Conservation (phyloP, 2,329 filamentous ascomycete species). For the Boeremia exigua region DNA sequence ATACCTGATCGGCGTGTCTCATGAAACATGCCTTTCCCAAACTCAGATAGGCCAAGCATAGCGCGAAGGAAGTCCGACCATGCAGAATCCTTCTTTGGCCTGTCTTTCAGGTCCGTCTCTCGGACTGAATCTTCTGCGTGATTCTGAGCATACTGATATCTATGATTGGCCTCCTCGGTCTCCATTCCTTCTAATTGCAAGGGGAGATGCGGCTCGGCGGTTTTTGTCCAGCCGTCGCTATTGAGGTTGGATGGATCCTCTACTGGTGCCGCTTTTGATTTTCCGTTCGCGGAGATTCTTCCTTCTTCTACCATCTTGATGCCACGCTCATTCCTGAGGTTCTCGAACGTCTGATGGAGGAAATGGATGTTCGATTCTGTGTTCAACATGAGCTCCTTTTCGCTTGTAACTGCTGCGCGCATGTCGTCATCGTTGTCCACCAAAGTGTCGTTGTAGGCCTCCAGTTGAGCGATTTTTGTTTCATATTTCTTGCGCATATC, state of each 20-base stretch:
- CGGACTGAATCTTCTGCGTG: background rate
- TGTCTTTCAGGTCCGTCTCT: background rate
- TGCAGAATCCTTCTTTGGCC: background rate
- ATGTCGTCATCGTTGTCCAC: background rate
- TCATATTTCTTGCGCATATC: background rate
- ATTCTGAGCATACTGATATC: background rate
- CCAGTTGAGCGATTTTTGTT: background rate
- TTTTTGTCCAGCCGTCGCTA: background rate
- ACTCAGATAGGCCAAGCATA: background rate
- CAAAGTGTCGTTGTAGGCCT: background rate
- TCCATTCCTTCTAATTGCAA: background rate
- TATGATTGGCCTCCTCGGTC: background rate
- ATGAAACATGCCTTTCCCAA: background rate
- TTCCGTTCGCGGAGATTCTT: background rate
- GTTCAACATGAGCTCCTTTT: background rate
- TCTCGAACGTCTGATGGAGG: background rate
- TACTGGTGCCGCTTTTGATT: background rate
- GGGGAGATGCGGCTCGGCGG: background rate
- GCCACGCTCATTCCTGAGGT: background rate
- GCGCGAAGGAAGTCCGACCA: background rate
- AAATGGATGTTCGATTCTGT: background rate
- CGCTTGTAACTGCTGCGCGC: background rate
- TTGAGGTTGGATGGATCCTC: background rate
- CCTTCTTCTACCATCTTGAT: background rate
- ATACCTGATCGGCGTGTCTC: background rate